Base-by-base conservation (phyloP, 257 asterid genomes). In the Solanum chmielewskii region DNA sequence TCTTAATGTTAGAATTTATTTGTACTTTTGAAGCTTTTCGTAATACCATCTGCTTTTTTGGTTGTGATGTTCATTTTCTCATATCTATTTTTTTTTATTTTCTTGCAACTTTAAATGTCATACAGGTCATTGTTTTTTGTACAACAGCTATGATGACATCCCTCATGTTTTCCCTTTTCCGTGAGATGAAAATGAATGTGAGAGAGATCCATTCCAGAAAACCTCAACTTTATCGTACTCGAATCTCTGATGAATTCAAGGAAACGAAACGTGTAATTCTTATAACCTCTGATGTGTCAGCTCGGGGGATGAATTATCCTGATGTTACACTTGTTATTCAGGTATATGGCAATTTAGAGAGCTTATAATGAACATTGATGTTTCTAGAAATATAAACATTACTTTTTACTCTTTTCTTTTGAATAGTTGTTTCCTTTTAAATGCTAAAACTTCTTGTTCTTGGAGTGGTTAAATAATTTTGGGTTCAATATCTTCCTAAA, bases 281-380 rank as follows among this genome's bases (percentile, higher is more conserved):
- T 86, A 89, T 95, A 68, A 90, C 95, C 69, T 95, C 99, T 42
- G 98, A 95, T 88, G 95, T 94, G 84, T 94, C 98, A 44, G 89
- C 98, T 83, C 95, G 98, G 45, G 99, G 99, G 73, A 86, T 97
- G 92, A 92, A 95, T 93, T 97, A 97, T 92, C 98, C 98, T 83
- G 96, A 95, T 90, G 97, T 97, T 86, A 93, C 98, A 2, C 91
- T 95, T 88, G 98, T 97, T 77, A 89, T 97, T 90, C 98, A 97
- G 98, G 98, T 95, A 89, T 52, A 82, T 9, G 87, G 85, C 45
- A 6, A 81, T 81, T 81, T 21, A 49, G 45, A 11, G 77, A 87
- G 31, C 69, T 49, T 81, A 81, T 81, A 18, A 29, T 49, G 68
- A 7, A 0, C 44, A 29, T 47, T 47, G 85, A 80, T 81, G 31